A percentile compares a stretch with the other conserved stretches of the same genome.
These are phyloP conservation scores for Colletotrichum plurivorum DNA, from an alignment of 2,329 filamentous ascomycete species.

Conservation along the genomic window DNA sequence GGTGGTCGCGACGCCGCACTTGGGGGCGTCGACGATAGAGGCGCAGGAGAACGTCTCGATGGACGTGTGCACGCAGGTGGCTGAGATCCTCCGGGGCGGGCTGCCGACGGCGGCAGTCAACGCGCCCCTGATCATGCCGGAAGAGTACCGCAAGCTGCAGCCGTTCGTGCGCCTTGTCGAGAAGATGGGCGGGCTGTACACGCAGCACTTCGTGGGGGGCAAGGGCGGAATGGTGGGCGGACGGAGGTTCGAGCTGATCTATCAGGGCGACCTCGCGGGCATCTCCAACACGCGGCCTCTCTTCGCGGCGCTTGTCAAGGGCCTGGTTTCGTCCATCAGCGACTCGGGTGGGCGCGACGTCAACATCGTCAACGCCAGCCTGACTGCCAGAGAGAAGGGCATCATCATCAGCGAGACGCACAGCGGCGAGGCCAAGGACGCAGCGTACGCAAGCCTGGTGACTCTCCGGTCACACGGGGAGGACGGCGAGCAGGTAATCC, in stretches of 20 bases:
- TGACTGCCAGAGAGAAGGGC: conserved; percentile 83
- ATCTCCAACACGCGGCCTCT: conserved; percentile 84
- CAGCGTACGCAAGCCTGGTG: conserved; percentile 78
- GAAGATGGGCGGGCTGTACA: conserved; percentile 84
- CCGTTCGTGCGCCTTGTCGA: conserved; percentile 84
- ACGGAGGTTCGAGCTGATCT: conserved; percentile 81
- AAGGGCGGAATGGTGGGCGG: conserved; percentile 66
- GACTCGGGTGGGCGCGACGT: conserved; percentile 77
- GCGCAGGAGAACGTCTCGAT: conserved; percentile 88
- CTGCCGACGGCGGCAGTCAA: conserved; percentile 85
- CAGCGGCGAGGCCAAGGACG: conserved; percentile 71
- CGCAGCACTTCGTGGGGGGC: conserved; percentile 75
- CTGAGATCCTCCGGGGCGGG: conserved; percentile 79
- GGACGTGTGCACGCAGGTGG: conserved; percentile 85
- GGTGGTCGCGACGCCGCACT: conserved; percentile 83
- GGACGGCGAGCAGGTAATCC: conserved; percentile 63
- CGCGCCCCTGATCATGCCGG: conserved; percentile 83
- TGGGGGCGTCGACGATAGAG: conserved; percentile 85
- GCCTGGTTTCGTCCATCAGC: conserved; percentile 78
- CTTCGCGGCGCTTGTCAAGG: conserved; percentile 84
- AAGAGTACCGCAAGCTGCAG: conserved; percentile 83
- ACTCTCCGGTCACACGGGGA: conserved; percentile 71
- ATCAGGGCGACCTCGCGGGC: conserved; percentile 80
- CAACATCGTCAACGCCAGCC: conserved; percentile 86
- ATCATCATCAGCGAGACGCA: conserved; percentile 82